A percentile compares a stretch with the other conserved stretches of the same genome.
Evolutionary conservation across 2,329 filamentous ascomycete species (phyloP).

Genomic region (Lojkania enalia): DNA sequence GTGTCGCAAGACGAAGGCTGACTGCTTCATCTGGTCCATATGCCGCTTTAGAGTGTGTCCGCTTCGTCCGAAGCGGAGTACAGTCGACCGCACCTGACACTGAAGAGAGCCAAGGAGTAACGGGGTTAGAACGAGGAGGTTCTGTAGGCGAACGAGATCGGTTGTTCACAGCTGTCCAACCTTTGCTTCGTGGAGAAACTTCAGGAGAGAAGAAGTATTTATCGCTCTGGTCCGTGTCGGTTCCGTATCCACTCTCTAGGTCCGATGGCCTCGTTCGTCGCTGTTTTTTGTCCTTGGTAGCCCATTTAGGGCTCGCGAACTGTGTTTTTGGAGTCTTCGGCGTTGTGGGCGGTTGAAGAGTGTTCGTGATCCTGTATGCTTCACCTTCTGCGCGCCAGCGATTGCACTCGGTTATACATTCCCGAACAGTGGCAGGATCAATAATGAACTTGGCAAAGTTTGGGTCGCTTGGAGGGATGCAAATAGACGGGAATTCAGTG

Average conservation of each 20-base stretch:
- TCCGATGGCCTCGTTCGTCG: constrained; percentile 22
- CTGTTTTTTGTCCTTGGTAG: constrained; percentile 10
- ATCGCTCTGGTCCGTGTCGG: constrained; percentile 46
- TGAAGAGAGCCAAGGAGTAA: background rate
- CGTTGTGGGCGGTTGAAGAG: background rate
- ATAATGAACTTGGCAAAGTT: constrained; percentile 59
- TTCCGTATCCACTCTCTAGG: constrained; percentile 48
- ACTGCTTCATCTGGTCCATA: constrained; percentile 10
- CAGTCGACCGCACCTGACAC: background rate
- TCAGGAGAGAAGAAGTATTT: constrained; percentile 45
- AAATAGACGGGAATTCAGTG: constrained; percentile 73
- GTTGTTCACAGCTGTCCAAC: constrained; percentile 53
- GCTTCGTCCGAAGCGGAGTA: constrained; percentile 24
- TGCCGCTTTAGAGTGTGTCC: constrained; percentile 31
- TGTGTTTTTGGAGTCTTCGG: too few relatives aligned
- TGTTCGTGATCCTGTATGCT: constrained; percentile 15
- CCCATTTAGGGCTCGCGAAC: too few relatives aligned
- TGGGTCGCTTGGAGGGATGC: constrained; percentile 65
- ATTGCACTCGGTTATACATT: constrained; percentile 42
- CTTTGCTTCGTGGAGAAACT: constrained; percentile 42
- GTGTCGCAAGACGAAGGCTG: constrained; percentile 1
- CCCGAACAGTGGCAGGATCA: constrained; percentile 42
- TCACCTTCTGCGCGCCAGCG: constrained; percentile 37
- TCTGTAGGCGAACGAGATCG: constrained; percentile 26
- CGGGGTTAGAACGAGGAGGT: constrained; percentile 7